A percentile compares a stretch with the other conserved stretches of the same genome.
phyloP scores from a whole-genome alignment of 2,329 filamentous ascomycete species.

The Shiraia bambusicola region DNA sequence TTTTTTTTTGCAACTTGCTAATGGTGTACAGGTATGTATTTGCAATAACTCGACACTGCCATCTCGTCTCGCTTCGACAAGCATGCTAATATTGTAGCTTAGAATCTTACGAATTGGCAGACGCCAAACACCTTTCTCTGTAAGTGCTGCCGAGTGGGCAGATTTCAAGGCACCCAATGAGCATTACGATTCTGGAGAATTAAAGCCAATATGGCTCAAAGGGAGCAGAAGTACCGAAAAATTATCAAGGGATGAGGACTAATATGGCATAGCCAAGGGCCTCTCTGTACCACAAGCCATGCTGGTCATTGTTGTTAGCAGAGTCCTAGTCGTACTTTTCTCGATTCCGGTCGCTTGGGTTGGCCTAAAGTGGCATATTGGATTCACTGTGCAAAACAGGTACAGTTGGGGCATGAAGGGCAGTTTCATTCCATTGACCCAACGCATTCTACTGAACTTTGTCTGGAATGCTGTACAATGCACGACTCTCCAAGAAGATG shows the following conservation, averaged over 20 bases:
- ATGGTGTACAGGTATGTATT: too few relatives aligned
- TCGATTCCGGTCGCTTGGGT: slow-evolving; percentile 51
- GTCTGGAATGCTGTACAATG: slow-evolving; percentile 55
- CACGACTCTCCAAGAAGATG: slow-evolving; percentile 34
- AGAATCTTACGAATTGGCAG: slow-evolving; percentile 51
- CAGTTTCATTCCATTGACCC: slow-evolving; percentile 52
- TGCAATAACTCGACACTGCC: too few relatives aligned
- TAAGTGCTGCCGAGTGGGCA: too few relatives aligned
- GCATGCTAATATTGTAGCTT: too few relatives aligned
- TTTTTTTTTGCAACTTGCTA: too few relatives aligned
- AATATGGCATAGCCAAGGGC: slow-evolving; percentile 41
- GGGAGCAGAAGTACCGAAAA: too few relatives aligned
- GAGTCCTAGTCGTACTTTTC: slow-evolving; percentile 48
- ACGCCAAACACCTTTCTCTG: slow-evolving; percentile 51
- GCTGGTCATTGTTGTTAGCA: slow-evolving; percentile 50
- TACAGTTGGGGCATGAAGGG: slow-evolving; percentile 54
- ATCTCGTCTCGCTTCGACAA: too few relatives aligned
- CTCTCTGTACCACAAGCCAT: slow-evolving; percentile 53
- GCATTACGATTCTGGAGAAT: too few relatives aligned
- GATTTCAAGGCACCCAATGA: too few relatives aligned
- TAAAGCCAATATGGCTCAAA: too few relatives aligned
- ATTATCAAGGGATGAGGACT: neutral
- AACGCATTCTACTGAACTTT: slow-evolving; percentile 53
- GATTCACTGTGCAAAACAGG: slow-evolving; percentile 53
- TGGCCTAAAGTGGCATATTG: slow-evolving; percentile 54